Conservation (phyloP, 805 yeast genomes). For the Hanseniaspora hatyaiensis region DNA sequence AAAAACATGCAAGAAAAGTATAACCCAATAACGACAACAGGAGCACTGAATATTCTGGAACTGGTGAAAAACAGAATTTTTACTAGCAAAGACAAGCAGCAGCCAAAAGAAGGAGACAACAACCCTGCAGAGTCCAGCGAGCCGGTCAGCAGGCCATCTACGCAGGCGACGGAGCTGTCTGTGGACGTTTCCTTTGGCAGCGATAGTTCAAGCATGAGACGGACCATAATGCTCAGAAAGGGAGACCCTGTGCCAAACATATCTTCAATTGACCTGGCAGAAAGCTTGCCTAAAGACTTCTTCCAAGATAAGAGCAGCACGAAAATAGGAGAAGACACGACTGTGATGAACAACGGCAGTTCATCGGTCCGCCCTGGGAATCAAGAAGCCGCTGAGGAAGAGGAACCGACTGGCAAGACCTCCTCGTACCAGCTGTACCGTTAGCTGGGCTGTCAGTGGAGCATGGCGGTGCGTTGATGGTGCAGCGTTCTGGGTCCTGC, state of each 20-base stretch:
- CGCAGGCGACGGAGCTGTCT: neutral
- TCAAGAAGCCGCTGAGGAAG: too few relatives aligned
- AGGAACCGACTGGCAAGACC: neutral
- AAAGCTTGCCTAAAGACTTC: conserved; percentile 8
- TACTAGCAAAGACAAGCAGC: neutral
- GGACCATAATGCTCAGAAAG: neutral
- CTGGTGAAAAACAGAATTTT: neutral
- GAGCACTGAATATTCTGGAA: neutral
- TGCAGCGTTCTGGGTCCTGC: too few relatives aligned
- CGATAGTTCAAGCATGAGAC: neutral
- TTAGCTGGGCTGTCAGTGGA: too few relatives aligned
- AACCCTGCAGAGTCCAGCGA: neutral
- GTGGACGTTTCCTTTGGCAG: neutral
- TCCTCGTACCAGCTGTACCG: too few relatives aligned
- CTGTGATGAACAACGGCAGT: conserved; percentile 2
- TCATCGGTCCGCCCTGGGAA: too few relatives aligned
- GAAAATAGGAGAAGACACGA: neutral
- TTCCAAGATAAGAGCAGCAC: conserved; percentile 9
- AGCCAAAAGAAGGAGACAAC: neutral
- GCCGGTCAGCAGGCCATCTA: neutral
- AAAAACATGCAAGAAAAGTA: neutral
- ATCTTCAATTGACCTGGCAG: conserved; percentile 12
- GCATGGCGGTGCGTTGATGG: too few relatives aligned
- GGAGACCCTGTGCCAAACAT: neutral
- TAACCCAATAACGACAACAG: neutral